Evolutionary conservation across 2,329 filamentous ascomycete genomes (phyloP).

Genomic region (Hypoxylon sp.): DNA sequence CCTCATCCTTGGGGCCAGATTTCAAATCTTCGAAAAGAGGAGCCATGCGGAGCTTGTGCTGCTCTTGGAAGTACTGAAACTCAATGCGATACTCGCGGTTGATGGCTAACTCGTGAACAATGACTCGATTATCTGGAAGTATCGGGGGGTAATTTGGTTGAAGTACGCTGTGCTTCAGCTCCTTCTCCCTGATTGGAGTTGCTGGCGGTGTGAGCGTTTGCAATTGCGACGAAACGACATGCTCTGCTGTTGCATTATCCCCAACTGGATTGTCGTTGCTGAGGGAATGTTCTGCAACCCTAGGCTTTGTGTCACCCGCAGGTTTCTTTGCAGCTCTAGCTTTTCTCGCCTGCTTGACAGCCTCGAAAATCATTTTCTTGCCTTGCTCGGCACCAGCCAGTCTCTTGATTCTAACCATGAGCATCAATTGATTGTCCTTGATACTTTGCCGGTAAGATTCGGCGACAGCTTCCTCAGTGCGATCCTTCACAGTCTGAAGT

Average conservation of each 20-base stretch:
- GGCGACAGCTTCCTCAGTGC: slow-evolving; percentile 79
- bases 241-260: slow-evolving; percentile 59
- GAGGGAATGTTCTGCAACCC: slow-evolving; percentile 68
- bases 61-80: slow-evolving; percentile 70
- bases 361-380: slow-evolving; percentile 80
- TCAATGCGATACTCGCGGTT: slow-evolving; percentile 84
- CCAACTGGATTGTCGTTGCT: slow-evolving; percentile 56
- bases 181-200: slow-evolving; percentile 61
- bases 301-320: slow-evolving; percentile 78
- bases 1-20: slow-evolving; percentile 75
- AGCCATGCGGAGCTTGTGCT: slow-evolving; percentile 64
- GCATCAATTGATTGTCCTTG: slow-evolving; percentile 82
- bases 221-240: slow-evolving; percentile 58
- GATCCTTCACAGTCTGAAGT: slow-evolving; percentile 85
- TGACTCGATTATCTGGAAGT: slow-evolving; percentile 79
- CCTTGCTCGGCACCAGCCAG: slow-evolving; percentile 80
- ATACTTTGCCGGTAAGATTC: slow-evolving; percentile 85
- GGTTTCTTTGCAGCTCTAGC: slow-evolving; percentile 75
- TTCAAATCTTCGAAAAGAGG: slow-evolving; percentile 71
- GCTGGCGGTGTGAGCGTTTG: slow-evolving; percentile 69
- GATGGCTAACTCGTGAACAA: slow-evolving; percentile 85
- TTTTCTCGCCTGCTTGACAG: slow-evolving; percentile 79
- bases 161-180: slow-evolving; percentile 56
- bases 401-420: slow-evolving; percentile 84
- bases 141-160: slow-evolving; percentile 64